phyloP scores from a whole-genome alignment of 1,139 yeast species.

The Magnusiomyces suaveolens region DNA sequence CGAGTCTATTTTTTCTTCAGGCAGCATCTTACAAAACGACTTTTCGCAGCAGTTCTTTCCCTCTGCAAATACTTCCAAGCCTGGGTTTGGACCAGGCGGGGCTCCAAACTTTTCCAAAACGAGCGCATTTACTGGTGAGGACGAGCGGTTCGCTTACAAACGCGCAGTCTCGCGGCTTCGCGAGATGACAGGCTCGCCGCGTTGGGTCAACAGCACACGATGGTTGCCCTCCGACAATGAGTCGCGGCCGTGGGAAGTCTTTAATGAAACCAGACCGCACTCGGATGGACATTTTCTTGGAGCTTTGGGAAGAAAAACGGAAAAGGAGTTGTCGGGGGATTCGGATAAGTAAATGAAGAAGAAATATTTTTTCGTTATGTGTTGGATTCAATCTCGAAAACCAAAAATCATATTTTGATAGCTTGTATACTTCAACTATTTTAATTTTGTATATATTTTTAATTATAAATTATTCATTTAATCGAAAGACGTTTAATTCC shows the following conservation, averaged over 20 bases:
- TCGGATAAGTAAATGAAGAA: background rate
- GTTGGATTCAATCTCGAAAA: no score
- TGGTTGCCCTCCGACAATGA: conserved; percentile 49
- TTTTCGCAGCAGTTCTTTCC: conserved; percentile 8
- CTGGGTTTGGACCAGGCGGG: conserved; percentile 1
- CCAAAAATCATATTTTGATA: no score
- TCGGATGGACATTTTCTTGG: conserved; percentile 1
- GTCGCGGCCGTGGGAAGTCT: conserved; percentile 55
- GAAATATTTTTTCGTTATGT: no score
- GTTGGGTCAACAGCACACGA: conserved; percentile 40
- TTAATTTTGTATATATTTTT: no score
- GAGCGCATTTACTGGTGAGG: conserved; percentile 64
- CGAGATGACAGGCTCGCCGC: conserved; percentile 53
- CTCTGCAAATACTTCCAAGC: conserved; percentile 2
- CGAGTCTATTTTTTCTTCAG: conserved; percentile 2
- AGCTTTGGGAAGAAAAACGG: background rate
- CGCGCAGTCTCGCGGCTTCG: conserved; percentile 59
- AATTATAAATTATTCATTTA: no score
- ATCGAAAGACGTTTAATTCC: no score
- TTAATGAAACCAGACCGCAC: conserved; percentile 8
- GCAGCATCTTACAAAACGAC: background rate
- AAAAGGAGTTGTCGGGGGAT: background rate
- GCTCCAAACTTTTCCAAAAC: conserved; percentile 39
- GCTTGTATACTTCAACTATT: no score
- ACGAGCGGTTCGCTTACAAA: conserved; percentile 64